phyloP scores from a whole-genome alignment of 768 basidiomycete species.

The Obba rivulosa region DNA sequence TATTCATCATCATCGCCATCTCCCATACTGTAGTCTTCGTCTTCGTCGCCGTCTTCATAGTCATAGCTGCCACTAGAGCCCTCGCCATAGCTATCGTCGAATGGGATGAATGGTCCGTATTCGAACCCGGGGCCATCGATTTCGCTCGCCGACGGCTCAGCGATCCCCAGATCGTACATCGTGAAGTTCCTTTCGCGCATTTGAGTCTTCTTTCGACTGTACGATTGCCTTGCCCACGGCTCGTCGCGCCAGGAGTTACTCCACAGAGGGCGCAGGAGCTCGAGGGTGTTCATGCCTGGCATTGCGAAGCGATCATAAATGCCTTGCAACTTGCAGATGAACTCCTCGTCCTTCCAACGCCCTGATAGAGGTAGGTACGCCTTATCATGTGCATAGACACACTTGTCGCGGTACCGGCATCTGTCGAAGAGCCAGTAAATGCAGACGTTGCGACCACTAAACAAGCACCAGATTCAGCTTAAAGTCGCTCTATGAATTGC shows the following conservation, averaged over 20 bases:
- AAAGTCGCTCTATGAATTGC: not conserved
- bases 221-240: not conserved
- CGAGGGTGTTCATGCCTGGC: not conserved
- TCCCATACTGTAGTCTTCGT: not conserved
- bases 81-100: not conserved
- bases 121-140: not conserved
- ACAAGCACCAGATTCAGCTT: not conserved
- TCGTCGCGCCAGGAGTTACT: not conserved
- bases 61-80: too few species aligned
- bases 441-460: slow-evolving; percentile 51
- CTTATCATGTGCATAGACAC: slow-evolving; percentile 45
- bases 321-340: not conserved
- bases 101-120: not conserved
- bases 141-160: not conserved
- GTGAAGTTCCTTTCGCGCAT: not conserved
- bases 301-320: not conserved
- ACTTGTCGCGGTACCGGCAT: slow-evolving; percentile 37
- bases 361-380: slow-evolving; percentile 37
- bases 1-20: slow-evolving; percentile 4
- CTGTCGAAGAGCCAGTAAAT: slow-evolving; percentile 32
- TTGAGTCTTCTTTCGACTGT: not conserved
- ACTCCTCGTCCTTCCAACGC: slow-evolving; percentile 38
- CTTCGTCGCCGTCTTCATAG: not conserved
- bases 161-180: not conserved
- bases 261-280: not conserved